phyloP scores from a whole-genome alignment of 805 yeast genomes.

The Zygoascus bituminiphila region DNA sequence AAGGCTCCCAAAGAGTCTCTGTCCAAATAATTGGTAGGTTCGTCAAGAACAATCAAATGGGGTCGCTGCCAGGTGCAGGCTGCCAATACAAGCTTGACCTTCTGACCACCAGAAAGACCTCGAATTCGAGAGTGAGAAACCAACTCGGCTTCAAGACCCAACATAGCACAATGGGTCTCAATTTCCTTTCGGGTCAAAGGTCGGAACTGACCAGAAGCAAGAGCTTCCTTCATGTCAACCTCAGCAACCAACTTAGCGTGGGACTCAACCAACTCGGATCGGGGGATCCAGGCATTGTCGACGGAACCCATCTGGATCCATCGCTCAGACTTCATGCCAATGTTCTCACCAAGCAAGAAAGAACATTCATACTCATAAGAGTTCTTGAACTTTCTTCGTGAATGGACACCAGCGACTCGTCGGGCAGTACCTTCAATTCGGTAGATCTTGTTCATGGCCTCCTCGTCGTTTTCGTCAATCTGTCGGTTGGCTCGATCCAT shows the following conservation, averaged over 20 bases:
- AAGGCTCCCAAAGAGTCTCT: constrained; percentile 99
- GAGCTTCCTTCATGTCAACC: constrained; percentile 99
- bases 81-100: constrained; percentile 98
- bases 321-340: constrained; percentile 98
- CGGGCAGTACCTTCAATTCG: constrained; percentile 98
- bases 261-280: constrained; percentile 95
- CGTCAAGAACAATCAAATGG: constrained; percentile 97
- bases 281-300: constrained; percentile 99
- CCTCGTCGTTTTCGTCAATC: constrained; percentile 93
- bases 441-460: constrained; percentile 98
- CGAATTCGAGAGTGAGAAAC: constrained; percentile 99
- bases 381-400: constrained; percentile 99
- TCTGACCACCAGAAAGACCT: constrained; percentile 99
- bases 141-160: constrained; percentile 98
- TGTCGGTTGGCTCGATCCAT: constrained; percentile 99
- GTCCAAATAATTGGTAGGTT: constrained; percentile 98
- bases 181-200: constrained; percentile 99
- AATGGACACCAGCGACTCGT: constrained; percentile 87
- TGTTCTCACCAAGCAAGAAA: constrained; percentile 95
- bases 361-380: constrained; percentile 99
- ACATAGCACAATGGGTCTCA: constrained; percentile 96
- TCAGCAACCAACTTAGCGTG: constrained; percentile 99
- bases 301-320: constrained; percentile 99
- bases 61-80: constrained; percentile 99
- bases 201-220: constrained; percentile 99